Evolutionary conservation across 257 asterid species (phyloP).

Genomic region (Solanum peruvianum): DNA sequence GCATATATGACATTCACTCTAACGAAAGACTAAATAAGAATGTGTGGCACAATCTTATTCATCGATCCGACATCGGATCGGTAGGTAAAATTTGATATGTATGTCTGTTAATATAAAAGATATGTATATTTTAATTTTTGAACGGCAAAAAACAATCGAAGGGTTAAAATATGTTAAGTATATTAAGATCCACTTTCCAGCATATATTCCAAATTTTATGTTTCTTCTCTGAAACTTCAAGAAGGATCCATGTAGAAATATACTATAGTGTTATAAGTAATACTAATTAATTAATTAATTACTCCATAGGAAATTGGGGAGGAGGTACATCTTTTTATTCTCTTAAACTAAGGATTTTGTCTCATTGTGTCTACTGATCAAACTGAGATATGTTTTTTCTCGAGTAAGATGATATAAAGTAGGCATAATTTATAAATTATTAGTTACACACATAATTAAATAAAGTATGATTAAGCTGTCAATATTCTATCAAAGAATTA

Average conservation of each 20-base stretch:
- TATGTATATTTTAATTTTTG: too few relatives aligned
- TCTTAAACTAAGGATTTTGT: constrained; percentile 6
- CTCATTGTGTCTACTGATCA: background rate
- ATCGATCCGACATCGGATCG: accelerated
- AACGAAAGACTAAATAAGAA: accelerated
- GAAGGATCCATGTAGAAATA: background rate
- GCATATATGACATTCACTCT: accelerated
- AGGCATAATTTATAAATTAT: background rate
- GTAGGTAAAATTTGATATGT: accelerated
- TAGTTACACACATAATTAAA: background rate
- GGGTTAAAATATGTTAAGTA: too few relatives aligned
- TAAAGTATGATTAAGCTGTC: constrained; percentile 5
- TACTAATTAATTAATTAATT: background rate
- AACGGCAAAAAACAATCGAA: too few relatives aligned
- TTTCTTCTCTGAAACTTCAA: background rate
- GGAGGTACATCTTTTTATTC: background rate
- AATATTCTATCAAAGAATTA: background rate
- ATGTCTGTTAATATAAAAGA: too few relatives aligned
- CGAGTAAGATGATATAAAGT: background rate
- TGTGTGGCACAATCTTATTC: accelerated
- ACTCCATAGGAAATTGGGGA: background rate
- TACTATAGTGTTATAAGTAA: background rate
- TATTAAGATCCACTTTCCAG: background rate
- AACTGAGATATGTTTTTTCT: background rate
- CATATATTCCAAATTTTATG: background rate